These are phyloP conservation scores for Eucalyptus urophylla DNA, from an alignment of 345 rosid species.

Conservation along the genomic window DNA sequence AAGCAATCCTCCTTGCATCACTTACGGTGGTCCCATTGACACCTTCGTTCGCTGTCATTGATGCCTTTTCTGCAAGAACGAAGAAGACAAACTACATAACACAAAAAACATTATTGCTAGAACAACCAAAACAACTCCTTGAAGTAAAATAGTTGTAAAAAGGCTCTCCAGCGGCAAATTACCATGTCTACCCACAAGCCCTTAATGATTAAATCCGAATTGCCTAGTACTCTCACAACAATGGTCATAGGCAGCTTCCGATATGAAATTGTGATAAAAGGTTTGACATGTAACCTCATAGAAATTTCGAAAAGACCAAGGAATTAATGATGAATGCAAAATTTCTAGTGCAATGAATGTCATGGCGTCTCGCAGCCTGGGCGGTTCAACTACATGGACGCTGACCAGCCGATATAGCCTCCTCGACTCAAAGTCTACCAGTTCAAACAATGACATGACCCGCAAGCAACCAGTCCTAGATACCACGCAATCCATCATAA, in stretches of 20 bases:
- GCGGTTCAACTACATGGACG: background rate
- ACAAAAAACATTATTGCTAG: background rate
- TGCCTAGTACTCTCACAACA: background rate
- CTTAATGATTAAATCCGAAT: background rate
- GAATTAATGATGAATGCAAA: background rate
- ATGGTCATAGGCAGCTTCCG: background rate
- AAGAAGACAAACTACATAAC: background rate
- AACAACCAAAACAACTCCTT: background rate
- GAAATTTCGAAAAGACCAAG: background rate
- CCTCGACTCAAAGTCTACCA: background rate
- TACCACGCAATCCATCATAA: background rate
- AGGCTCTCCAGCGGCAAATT: background rate
- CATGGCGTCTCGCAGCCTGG: background rate
- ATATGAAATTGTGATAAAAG: background rate
- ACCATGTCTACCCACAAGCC: background rate
- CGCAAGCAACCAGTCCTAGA: background rate
- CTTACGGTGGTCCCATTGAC: constrained; percentile 7
- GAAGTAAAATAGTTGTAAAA: background rate
- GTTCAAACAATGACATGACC: background rate
- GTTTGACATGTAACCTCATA: background rate
- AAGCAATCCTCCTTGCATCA: constrained; percentile 28
- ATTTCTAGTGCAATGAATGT: background rate
- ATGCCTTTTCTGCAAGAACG: constrained; percentile 13
- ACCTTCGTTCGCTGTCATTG: constrained; percentile 7
- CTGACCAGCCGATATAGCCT: background rate